These are phyloP conservation scores for Apiotrichum sp. DNA, from an alignment of 1,284 basidiomycete genomes.

Conservation along the genomic window DNA sequence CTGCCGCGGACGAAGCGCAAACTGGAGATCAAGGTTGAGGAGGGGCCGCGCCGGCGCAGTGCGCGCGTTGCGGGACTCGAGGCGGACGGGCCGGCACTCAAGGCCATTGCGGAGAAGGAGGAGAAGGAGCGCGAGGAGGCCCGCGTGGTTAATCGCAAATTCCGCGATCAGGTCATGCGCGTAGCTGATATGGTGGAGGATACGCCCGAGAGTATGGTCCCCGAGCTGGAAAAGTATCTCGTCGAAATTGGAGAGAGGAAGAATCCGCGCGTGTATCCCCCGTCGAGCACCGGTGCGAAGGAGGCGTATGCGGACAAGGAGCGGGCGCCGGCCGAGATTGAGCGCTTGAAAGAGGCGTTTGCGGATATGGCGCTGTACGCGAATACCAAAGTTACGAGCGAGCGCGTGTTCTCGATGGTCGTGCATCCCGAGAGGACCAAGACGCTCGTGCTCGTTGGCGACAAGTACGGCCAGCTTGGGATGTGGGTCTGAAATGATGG, in stretches of 20 bases:
- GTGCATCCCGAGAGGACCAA: conserved; percentile 48
- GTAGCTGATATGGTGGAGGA: conserved; percentile 36
- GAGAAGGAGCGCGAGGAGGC: conserved; percentile 33
- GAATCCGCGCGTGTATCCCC: conserved; percentile 1
- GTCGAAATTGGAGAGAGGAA: not conserved
- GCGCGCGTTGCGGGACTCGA: conserved; percentile 39
- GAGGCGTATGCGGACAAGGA: conserved; percentile 26
- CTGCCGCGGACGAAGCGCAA: conserved; percentile 2
- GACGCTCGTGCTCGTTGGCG: conserved; percentile 48
- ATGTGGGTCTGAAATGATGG: conserved; percentile 34
- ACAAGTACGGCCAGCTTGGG: conserved; percentile 48
- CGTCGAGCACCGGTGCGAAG: conserved; percentile 3
- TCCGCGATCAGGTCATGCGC: conserved; percentile 33
- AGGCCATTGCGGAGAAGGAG: conserved; percentile 25
- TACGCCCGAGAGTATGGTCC: conserved; percentile 14
- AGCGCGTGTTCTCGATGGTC: conserved; percentile 48
- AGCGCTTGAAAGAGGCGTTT: conserved; percentile 30
- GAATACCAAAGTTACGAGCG: conserved; percentile 44
- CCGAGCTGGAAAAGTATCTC: conserved; percentile 15
- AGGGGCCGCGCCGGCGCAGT: conserved; percentile 33
- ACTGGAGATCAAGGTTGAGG: conserved; percentile 11
- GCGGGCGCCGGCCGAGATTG: conserved; percentile 19
- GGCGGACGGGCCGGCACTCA: conserved; percentile 31
- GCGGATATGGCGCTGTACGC: conserved; percentile 35
- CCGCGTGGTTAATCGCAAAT: conserved; percentile 29